Evolutionary conservation across 176 grass and related monocot species (phyloP), one percentile per base, ranked within the genome.

Genomic region (Zoysia pacifica): DNA sequence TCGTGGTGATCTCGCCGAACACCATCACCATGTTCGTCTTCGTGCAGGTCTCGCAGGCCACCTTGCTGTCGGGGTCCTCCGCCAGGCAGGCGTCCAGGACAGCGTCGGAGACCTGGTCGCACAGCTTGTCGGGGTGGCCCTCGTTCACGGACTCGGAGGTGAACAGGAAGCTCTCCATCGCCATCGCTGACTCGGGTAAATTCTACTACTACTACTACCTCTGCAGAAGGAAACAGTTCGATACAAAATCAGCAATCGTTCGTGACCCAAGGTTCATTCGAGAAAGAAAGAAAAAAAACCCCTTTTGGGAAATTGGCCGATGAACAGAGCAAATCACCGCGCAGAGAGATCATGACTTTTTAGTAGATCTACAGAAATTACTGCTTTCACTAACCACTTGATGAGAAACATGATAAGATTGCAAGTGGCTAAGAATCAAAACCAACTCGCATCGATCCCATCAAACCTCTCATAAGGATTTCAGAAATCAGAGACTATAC

Each of bases 11-110:
- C 83, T 97, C 93, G 2, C 93, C 93, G 15, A 96, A 96, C 19
- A 96, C 90, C 93, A 96, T 96, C 14, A 96, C 93, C 93, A 97
- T 97, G 86, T 97, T 97, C 41, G 93, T 97, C 93, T 97, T 97
- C 61, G 93, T 97, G 83, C 93, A 97, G 0, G 93, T 91, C 88
- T 97, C 93, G 70, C 93, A 97, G 44, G 90, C 90, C 0, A 91
- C 90, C 90, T 91, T 91, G 90, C 90, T 91, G 53, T 91, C 90
- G 40, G 90, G 63, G 65, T 91, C 90, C 86, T 91, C n/a, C 18
- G 74, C 75, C 0, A 91, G 67, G 86, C 90, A 91, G 0, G 90
- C 90, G 18, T 91, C 90, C 0, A 91, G 86, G 9, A 91, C 90
- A 5, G 90, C 86, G 65, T 91, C 90, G 0, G 90, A 91, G 19